A percentile compares a stretch with the other conserved stretches of the same genome.
These are phyloP conservation scores for Lasiodiplodia sp. DNA, from an alignment of 2,329 filamentous ascomycete species.

Conservation along the genomic window DNA sequence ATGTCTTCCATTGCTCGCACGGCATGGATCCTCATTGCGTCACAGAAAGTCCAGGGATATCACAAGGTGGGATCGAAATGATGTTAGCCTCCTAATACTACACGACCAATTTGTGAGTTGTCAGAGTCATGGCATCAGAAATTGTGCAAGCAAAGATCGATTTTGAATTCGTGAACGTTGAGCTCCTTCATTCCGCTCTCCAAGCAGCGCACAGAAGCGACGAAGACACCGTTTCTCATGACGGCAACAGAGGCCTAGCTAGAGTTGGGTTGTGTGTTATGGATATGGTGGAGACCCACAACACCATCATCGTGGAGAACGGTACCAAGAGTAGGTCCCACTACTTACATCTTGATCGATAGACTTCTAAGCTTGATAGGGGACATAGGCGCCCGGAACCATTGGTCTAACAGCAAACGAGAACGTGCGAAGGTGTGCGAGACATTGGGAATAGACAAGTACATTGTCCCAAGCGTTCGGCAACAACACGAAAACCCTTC, in stretches of 20 bases:
- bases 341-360: background rate
- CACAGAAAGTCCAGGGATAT: background rate
- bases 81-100: background rate
- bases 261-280: constrained; percentile 13
- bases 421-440: constrained; percentile 21
- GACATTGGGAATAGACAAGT: constrained; percentile 23
- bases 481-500: constrained; percentile 27
- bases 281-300: constrained; percentile 27
- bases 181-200: constrained; percentile 27
- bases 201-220: constrained; percentile 29
- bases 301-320: constrained; percentile 13
- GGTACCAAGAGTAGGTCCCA: constrained; percentile 25
- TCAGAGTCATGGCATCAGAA: constrained; percentile 8
- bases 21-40: background rate
- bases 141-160: constrained; percentile 26
- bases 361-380: constrained; percentile 4
- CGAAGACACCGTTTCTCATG: constrained; percentile 20
- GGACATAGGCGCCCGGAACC: constrained; percentile 20
- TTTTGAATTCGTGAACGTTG: constrained; percentile 19
- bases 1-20: background rate
- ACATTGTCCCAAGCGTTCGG: constrained; percentile 29
- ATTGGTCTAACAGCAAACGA: constrained; percentile 29
- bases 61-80: background rate
- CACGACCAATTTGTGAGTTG: background rate
- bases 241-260: constrained; percentile 29